Evolutionary conservation across 768 basidiomycete genomes (phyloP), one percentile per base, ranked within the genome.

Genomic region (Mycena sanguinolenta): DNA sequence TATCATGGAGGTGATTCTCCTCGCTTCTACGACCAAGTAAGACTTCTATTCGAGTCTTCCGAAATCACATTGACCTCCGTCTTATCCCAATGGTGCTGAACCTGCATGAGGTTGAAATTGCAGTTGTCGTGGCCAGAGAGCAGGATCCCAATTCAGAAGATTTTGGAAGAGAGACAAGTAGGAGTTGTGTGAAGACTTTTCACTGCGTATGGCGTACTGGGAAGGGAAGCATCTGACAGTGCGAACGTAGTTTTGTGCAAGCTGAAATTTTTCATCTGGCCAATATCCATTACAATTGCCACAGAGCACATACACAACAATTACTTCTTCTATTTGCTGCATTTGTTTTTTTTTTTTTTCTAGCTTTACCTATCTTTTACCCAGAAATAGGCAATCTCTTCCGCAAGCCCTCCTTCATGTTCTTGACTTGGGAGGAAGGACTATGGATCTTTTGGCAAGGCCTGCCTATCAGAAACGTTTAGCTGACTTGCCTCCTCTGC

Each of bases 21-120:
- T 10, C 10, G 6, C 4, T 46, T 49, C 59, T 28, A 61, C 46
- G 36, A 52, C 60, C 49, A 62, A 62, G 49, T 49, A 52, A 62
- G 23, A 62, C 49, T n/a, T 50, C 52, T 62, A 21, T 50, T 62
- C 60, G 60, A 62, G 60, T 62, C 60, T 62, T 62, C 60, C 60
- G 34, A 62, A 49, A 52, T 62, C 49, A 62, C 49, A 52, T 52
- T 38, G 60, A 62, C 60, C 19, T 52, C 34, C 49, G 38, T 62
- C 60, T 62, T 62, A 46, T 62, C 60, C 60, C 46, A 49, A 62
- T 52, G 60, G 60, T 49, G 60, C 34, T 49, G 52, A 62, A 62
- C 25, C 60, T 62, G 49, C 60, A 50, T 23, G 60, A 62, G 49
- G 60, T 62, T 52, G 60, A 62, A 62, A 50, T 62, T 23, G 34